phyloP scores from a whole-genome alignment of 495 filamentous ascomycete species.

The Poronia punctata region DNA sequence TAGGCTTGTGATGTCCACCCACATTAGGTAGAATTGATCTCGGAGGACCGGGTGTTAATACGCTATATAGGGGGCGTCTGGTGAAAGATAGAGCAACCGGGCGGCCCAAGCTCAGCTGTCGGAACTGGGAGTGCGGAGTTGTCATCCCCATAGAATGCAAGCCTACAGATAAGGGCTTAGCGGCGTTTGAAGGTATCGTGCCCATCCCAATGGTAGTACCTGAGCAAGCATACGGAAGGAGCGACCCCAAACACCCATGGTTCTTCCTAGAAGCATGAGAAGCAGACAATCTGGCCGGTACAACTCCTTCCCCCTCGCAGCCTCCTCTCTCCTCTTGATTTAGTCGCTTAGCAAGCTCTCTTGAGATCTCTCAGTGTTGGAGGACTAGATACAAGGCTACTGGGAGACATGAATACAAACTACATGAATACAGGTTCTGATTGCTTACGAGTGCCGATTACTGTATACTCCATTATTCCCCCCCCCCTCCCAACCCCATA shows the following conservation, averaged over 20 bases:
- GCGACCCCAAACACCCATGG: slow-evolving; percentile 22
- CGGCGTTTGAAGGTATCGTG: slow-evolving; percentile 50
- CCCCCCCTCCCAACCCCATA: too few relatives aligned
- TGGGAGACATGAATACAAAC: too few relatives aligned
- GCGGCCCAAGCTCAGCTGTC: slow-evolving; percentile 66
- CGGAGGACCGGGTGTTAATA: not conserved
- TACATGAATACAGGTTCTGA: too few relatives aligned
- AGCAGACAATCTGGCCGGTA: too few relatives aligned
- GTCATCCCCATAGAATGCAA: slow-evolving; percentile 28
- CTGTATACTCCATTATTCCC: too few relatives aligned
- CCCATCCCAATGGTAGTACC: slow-evolving; percentile 62
- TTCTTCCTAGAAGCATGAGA: slow-evolving; percentile 19
- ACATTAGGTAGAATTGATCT: slow-evolving; percentile 13
- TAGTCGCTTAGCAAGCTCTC: too few relatives aligned
- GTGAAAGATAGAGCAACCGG: slow-evolving; percentile 58
- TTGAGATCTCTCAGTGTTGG: too few relatives aligned
- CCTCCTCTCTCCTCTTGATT: too few relatives aligned
- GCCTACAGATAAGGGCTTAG: slow-evolving; percentile 21
- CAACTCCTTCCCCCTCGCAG: too few relatives aligned
- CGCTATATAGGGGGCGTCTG: slow-evolving; percentile 55
- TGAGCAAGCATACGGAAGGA: slow-evolving; percentile 20
- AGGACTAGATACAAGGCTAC: too few relatives aligned
- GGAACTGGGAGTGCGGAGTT: slow-evolving; percentile 97
- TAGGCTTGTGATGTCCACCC: not conserved
- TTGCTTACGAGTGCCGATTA: too few relatives aligned